phyloP scores from a whole-genome alignment of 352 stramenopile genomes.

The Phytophthora fragariaefolia region DNA sequence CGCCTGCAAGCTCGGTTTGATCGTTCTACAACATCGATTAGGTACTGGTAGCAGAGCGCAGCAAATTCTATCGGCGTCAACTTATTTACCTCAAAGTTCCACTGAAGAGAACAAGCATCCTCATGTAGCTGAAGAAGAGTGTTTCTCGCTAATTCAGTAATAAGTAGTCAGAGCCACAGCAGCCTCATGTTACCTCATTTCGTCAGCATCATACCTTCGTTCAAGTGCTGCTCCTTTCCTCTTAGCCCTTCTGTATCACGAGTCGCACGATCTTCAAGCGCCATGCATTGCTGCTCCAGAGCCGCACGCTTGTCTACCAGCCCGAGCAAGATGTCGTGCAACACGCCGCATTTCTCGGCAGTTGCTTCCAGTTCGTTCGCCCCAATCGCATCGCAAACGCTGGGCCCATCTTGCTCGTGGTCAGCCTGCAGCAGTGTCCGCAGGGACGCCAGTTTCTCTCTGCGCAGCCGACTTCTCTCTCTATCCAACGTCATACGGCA shows the following conservation, averaged over 20 bases:
- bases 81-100: constrained; percentile 37
- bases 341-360: constrained; percentile 35
- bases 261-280: constrained; percentile 31
- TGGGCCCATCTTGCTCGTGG: constrained; percentile 4
- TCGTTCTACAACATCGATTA: constrained; percentile 15
- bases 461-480: constrained; percentile 29
- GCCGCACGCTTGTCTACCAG: constrained; percentile 31
- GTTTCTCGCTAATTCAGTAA: constrained; percentile 22
- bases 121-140: constrained; percentile 30
- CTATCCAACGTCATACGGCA: constrained; percentile 7
- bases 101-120: constrained; percentile 39
- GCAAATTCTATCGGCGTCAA: neutral
- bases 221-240: constrained; percentile 25
- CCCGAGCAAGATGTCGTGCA: constrained; percentile 34
- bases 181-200: neutral
- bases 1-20: constrained; percentile 23
- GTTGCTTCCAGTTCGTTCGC: constrained; percentile 34
- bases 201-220: constrained; percentile 30
- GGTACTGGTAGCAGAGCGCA: neutral
- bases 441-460: constrained; percentile 32
- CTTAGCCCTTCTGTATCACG: constrained; percentile 5
- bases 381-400: constrained; percentile 21
- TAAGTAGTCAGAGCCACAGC: constrained; percentile 2
- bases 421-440: constrained; percentile 15
- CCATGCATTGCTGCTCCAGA: constrained; percentile 36